These are phyloP conservation scores for Boletus semigastroideus DNA, from an alignment of 1,284 basidiomycete species.

Conservation along the genomic window DNA sequence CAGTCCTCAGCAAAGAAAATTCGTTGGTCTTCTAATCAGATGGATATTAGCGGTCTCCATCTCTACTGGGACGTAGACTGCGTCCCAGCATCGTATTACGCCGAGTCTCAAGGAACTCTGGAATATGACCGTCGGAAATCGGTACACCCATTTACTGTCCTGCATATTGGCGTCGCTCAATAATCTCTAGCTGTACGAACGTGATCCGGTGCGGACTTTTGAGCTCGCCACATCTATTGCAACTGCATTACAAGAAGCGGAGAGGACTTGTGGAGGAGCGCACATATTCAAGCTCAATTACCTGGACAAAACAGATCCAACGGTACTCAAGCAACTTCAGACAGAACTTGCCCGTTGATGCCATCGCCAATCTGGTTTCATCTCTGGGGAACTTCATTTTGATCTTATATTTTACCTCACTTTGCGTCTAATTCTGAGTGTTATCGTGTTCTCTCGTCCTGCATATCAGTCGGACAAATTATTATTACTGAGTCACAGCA, in stretches of 20 bases:
- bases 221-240: slow-evolving; percentile 61
- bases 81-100: slow-evolving; percentile 55
- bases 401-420: slow-evolving; percentile 1
- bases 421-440: background rate
- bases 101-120: slow-evolving; percentile 58
- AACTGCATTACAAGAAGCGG: slow-evolving; percentile 58
- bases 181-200: slow-evolving; percentile 55
- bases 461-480: slow-evolving; percentile 1
- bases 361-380: background rate
- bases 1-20: background rate
- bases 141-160: slow-evolving; percentile 40
- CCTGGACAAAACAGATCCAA: slow-evolving; percentile 64
- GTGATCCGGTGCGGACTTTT: slow-evolving; percentile 64
- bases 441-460: slow-evolving; percentile 3
- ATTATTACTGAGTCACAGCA: slow-evolving; percentile 2
- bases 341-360: slow-evolving; percentile 41
- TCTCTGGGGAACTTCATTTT: background rate
- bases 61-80: slow-evolving; percentile 68
- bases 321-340: slow-evolving; percentile 68
- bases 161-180: slow-evolving; percentile 6
- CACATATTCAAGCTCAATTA: slow-evolving; percentile 57
- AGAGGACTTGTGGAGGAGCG: slow-evolving; percentile 53
- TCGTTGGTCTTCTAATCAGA: background rate
- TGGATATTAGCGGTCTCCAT: slow-evolving; percentile 35
- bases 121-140: slow-evolving; percentile 70